These are phyloP conservation scores for Fusarium sp. DNA, from an alignment of 2,329 filamentous ascomycete genomes.

Conservation along the genomic window DNA sequence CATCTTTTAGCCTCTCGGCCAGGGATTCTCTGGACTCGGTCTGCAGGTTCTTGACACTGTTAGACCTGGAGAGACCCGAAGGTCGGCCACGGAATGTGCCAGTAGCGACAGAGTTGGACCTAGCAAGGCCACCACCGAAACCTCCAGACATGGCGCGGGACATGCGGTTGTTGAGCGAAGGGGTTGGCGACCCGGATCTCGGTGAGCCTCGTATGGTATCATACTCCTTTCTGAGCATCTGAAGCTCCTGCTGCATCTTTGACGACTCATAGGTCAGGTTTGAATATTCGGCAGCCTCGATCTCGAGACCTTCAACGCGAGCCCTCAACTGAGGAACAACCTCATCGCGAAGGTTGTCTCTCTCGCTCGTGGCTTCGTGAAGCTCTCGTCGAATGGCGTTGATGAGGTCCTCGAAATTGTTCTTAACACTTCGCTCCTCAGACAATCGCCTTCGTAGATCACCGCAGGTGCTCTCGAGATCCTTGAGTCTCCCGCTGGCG, in stretches of 20 bases:
- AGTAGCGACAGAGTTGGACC: constrained; percentile 75
- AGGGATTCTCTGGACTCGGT: constrained; percentile 74
- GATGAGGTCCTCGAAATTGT: constrained; percentile 93
- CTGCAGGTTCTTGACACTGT: constrained; percentile 62
- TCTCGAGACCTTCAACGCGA: constrained; percentile 81
- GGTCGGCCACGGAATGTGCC: constrained; percentile 57
- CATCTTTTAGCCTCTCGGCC: constrained; percentile 86
- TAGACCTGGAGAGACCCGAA: constrained; percentile 67
- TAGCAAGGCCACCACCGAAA: constrained; percentile 66
- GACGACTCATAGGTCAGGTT: constrained; percentile 82
- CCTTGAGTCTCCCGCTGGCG: constrained; percentile 72
- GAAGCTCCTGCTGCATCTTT: constrained; percentile 88
- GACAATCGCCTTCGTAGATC: constrained; percentile 82
- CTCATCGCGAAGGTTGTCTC: constrained; percentile 91
- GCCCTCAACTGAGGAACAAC: constrained; percentile 82
- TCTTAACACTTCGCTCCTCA: constrained; percentile 88
- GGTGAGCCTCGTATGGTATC: constrained; percentile 62
- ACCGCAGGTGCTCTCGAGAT: constrained; percentile 83
- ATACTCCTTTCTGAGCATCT: constrained; percentile 75
- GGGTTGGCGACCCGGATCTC: constrained; percentile 36
- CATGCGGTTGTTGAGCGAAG: constrained; percentile 42
- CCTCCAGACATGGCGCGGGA: constrained; percentile 56
- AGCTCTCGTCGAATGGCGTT: constrained; percentile 85
- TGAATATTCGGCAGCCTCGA: constrained; percentile 76
- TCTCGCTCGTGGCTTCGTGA: constrained; percentile 83